phyloP scores from a whole-genome alignment of 352 stramenopile genomes.

The Globisporangium irregulare region DNA sequence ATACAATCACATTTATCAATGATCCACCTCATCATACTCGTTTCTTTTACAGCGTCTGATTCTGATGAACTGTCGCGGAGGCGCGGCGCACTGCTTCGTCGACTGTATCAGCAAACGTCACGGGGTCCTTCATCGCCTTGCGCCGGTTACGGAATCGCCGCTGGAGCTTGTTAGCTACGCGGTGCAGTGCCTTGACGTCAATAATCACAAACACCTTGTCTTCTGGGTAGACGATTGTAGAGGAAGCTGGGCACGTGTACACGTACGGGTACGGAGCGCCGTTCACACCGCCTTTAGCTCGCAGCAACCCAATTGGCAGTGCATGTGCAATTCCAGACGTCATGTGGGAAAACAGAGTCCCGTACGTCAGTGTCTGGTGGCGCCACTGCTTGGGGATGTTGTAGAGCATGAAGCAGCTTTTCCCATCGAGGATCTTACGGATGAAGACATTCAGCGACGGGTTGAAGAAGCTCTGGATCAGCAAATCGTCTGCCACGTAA shows the following conservation, averaged over 20 bases:
- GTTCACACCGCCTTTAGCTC: slow-evolving; percentile 41
- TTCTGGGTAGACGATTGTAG: slow-evolving; percentile 54
- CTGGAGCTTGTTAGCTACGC: slow-evolving; percentile 75
- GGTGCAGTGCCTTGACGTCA: slow-evolving; percentile 68
- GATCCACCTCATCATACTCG: not conserved
- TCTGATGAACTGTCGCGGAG: not conserved
- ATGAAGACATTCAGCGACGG: slow-evolving; percentile 84
- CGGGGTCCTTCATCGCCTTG: not conserved
- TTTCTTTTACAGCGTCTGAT: not conserved
- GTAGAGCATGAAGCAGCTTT: slow-evolving; percentile 85
- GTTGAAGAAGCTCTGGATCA: slow-evolving; percentile 89
- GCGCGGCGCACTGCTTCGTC: slow-evolving; percentile 5
- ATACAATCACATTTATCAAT: not conserved
- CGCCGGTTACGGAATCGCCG: slow-evolving; percentile 52
- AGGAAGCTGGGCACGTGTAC: slow-evolving; percentile 70
- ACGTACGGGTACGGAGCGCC: slow-evolving; percentile 72
- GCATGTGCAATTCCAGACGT: slow-evolving; percentile 63
- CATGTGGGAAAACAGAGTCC: slow-evolving; percentile 77
- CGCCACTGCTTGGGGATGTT: slow-evolving; percentile 62
- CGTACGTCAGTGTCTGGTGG: slow-evolving; percentile 45
- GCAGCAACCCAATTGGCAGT: slow-evolving; percentile 75
- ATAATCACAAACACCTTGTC: slow-evolving; percentile 86
- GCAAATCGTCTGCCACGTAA: slow-evolving; percentile 72
- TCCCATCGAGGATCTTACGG: slow-evolving; percentile 77
- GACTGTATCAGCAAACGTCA: slow-evolving; percentile 15